Base-by-base conservation (phyloP, 129 eudicot genomes). In the Scalesia atractyloides region DNA sequence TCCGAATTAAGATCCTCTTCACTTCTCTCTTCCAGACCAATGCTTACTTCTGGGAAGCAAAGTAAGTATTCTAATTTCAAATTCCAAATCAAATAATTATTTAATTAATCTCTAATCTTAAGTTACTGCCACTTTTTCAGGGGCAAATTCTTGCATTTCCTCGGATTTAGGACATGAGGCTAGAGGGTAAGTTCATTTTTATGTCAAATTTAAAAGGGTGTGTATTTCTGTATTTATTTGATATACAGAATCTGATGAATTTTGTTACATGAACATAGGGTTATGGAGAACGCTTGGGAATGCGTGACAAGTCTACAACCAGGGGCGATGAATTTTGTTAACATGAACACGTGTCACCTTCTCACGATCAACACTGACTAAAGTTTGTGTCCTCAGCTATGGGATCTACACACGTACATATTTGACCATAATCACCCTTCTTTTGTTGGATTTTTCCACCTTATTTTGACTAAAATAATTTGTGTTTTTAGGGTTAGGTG, bases 141-240 rank as follows among this genome's bases (percentile, higher is more conserved):
- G 92, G 96, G 2, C 96, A 91, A 74, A 85, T 84, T 47, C 91
- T 89, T 64, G 69, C 88, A 14, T 88, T 91, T 76, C 97, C 97
- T 50, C 73, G 96, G 17, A 88, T 59, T 69, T 88, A 8, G 97
- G 97, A 9, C 97, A 91, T 37, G 98, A 43, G 33, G 98, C 96
- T 47, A 91, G 91, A 79, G 96, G 96, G 97, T 92, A 52, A 84
- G 30, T n/a, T 2, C 20, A 7, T 58, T 50, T 15, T 78, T 51
- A 3, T 26, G 33, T 26, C 33, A 26, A 26, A 26, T 26, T 26
- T 1, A 26, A 26, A 26, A 26, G 3, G 33, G 33, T 26, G 33
- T 26, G 33, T 2, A 26, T 0, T 26, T 26, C 33, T 26, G 33
- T 26, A 26, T 26, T 26, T 26, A 26, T 26, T 26, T 26, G 33